Evolutionary conservation across 2,329 filamentous ascomycete genomes (phyloP), one percentile per base, ranked within the genome.

Genomic region (Fonsecaea monophora): DNA sequence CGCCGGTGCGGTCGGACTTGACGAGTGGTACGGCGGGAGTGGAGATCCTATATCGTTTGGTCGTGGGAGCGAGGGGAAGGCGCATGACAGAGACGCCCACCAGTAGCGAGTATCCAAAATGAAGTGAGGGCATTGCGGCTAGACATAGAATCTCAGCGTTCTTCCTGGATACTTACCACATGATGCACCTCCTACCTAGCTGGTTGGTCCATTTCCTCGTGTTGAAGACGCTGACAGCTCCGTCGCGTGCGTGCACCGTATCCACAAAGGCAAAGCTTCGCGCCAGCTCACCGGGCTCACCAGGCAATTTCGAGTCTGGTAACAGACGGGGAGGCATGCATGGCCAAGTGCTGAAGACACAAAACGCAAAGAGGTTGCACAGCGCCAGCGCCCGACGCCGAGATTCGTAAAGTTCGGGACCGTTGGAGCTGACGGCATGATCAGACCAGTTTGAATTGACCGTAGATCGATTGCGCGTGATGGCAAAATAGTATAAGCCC

Each of bases 201-300:
- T 65, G 62, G 21, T 65, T 65, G 60, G 64, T 74, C 45, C 66
- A 74, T 12, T 64, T 73, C 45, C 56, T 74, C 69, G 64, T 65
- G 56, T 83, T 82, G 6, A 84, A 75, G 13, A 83, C 71, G 66
- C 85, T 83, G 65, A 82, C 68, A 71, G 82, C 85, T 25, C 82
- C 82, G 15, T 83, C 80, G 10, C 76, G 76, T 9, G 84, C 82
- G 73, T 87, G 85, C 10, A 87, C 84, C 0, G 85, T 87, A 70
- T 87, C 85, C 8, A 86, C 79, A 71, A 87, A 87, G 10, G 83
- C 83, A 74, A 81, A 86, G 69, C 83, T 85, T 74, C 87, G 86
- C 2, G 87, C 85, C 73, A 89, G 81, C 13, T 81, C 78, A 8
- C 85, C 88, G 60, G 85, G 77, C 2, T 80, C 76, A 1, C 87